Conservation (phyloP, 1,284 basidiomycete species). For the Xanthoconium separans region DNA sequence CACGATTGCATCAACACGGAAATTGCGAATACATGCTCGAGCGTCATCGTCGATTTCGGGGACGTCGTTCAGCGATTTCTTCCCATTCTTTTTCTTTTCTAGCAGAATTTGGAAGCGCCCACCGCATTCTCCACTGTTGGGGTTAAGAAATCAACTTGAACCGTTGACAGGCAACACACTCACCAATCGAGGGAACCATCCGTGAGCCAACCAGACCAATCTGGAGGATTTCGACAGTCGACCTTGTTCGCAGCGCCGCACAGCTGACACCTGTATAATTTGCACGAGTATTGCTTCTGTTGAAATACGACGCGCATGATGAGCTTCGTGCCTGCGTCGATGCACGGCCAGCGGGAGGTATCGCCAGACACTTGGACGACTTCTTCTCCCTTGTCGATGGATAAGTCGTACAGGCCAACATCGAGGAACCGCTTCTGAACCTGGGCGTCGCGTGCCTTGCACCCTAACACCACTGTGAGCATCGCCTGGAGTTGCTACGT, state of each 20-base stretch:
- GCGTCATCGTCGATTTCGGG: constrained; percentile 23
- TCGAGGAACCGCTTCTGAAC: constrained; percentile 27
- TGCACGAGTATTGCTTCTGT: constrained; percentile 23
- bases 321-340: constrained; percentile 26
- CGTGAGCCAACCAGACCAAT: constrained; percentile 29
- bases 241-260: constrained; percentile 22
- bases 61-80: background rate
- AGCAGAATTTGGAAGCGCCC: constrained; percentile 27
- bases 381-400: constrained; percentile 21
- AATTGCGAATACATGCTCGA: constrained; percentile 28
- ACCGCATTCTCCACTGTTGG: constrained; percentile 18
- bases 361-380: constrained; percentile 27
- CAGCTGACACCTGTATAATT: constrained; percentile 21
- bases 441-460: constrained; percentile 22
- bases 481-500: constrained; percentile 23
- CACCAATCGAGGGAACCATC: constrained; percentile 28
- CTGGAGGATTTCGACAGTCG: constrained; percentile 11
- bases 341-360: constrained; percentile 22
- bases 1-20: constrained; percentile 23
- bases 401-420: constrained; percentile 23
- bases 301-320: constrained; percentile 27
- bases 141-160: background rate
- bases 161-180: background rate
- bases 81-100: constrained; percentile 20
- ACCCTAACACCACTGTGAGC: constrained; percentile 15